Evolutionary conservation across 148 eudicot species (phyloP).

Genomic region (Fagopyrum esculentum): DNA sequence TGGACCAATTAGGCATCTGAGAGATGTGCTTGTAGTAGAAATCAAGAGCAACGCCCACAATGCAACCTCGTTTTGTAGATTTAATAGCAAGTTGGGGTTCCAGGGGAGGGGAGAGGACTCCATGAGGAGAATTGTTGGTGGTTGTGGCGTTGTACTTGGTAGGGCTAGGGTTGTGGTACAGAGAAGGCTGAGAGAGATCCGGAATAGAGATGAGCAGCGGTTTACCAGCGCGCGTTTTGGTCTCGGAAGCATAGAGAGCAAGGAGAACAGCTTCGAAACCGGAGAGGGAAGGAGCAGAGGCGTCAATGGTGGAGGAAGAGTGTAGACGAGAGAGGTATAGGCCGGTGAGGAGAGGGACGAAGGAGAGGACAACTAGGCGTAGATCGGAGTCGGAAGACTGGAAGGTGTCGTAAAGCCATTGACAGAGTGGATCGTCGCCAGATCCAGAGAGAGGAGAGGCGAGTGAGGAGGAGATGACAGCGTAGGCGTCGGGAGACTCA

Average conservation of each 20-base stretch:
- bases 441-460: constrained; percentile 51
- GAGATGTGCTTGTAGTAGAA: constrained; percentile 67
- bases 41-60: constrained; percentile 70
- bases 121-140: constrained; percentile 22
- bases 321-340: constrained; percentile 53
- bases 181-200: constrained; percentile 69
- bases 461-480: constrained; percentile 45
- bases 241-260: constrained; percentile 53
- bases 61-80: constrained; percentile 72
- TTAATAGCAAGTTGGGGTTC: constrained; percentile 81
- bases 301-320: constrained; percentile 25
- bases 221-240: constrained; percentile 61
- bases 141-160: neutral
- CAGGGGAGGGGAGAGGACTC: constrained; percentile 55
- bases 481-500: constrained; percentile 56
- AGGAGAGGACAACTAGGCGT: constrained; percentile 59
- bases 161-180: constrained; percentile 46
- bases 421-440: constrained; percentile 66
- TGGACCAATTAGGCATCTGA: constrained; percentile 84
- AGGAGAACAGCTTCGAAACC: constrained; percentile 86
- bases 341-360: constrained; percentile 47
- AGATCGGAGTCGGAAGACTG: constrained; percentile 59
- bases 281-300: constrained; percentile 42
- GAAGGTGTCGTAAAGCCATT: constrained; percentile 90
- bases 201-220: constrained; percentile 54